A percentile compares a stretch with the other conserved stretches of the same genome.
Evolutionary conservation across 202 grass and related monocot species (phyloP).

Genomic region (Cymbopogon flexuosus): DNA sequence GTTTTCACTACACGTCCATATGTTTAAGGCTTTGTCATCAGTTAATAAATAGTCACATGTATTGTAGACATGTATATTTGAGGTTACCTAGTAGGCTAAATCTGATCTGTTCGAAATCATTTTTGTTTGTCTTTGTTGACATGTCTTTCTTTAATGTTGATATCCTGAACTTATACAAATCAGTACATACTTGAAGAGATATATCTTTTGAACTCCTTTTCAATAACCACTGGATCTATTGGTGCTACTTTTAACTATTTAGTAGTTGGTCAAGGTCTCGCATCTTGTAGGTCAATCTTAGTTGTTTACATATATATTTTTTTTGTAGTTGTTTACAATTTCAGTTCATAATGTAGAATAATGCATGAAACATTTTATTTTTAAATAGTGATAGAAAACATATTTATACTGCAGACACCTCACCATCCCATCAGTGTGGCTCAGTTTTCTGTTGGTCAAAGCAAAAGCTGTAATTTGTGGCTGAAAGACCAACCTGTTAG

Average conservation of each 20-base stretch:
- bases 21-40: neutral
- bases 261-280: neutral
- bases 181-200: neutral
- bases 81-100: neutral
- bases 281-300: neutral
- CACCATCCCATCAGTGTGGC: conserved; percentile 57
- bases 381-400: conserved; percentile 26
- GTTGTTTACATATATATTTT: neutral
- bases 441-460: conserved; percentile 80
- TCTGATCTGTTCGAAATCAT: neutral
- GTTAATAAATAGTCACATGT: neutral
- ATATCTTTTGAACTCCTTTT: neutral
- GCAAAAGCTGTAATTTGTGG: conserved; percentile 62
- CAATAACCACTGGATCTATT: neutral
- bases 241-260: neutral
- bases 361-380: conserved; percentile 15
- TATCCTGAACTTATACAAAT: neutral
- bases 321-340: neutral
- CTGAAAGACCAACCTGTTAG: conserved; percentile 74
- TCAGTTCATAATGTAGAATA: neutral
- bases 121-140: neutral
- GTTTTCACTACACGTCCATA: neutral
- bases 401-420: conserved; percentile 56
- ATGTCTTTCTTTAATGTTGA: neutral
- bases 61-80: conserved; percentile 3